These are phyloP conservation scores for Annulohypoxylon moriforme DNA, from an alignment of 495 filamentous ascomycete species.

Conservation along the genomic window DNA sequence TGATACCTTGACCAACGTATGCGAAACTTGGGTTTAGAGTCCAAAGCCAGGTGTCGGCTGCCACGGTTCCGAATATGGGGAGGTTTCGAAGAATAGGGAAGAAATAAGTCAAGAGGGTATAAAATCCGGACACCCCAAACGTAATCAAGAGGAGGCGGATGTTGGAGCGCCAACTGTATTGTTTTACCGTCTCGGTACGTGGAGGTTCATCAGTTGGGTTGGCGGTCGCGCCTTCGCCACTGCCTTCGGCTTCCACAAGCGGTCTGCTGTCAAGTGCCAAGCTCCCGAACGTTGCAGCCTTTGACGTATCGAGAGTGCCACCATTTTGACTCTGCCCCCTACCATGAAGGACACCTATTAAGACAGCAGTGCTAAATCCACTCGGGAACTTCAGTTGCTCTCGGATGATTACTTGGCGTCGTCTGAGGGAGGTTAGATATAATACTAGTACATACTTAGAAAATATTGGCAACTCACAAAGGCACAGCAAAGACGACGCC, in stretches of 20 bases:
- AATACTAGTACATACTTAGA: background rate
- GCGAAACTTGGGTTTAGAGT: slow-evolving; percentile 94
- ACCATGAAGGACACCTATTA: slow-evolving; percentile 90
- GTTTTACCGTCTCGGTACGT: slow-evolving; percentile 31
- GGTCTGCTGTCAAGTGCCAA: slow-evolving; percentile 45
- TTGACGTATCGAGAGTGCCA: slow-evolving; percentile 41
- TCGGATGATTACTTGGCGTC: slow-evolving; percentile 89
- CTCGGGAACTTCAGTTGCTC: slow-evolving; percentile 95
- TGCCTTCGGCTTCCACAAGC: slow-evolving; percentile 29
- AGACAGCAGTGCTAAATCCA: slow-evolving; percentile 92
- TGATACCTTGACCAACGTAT: slow-evolving; percentile 87
- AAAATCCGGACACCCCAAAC: slow-evolving; percentile 65
- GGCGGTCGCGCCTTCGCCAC: slow-evolving; percentile 28
- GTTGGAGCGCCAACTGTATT: slow-evolving; percentile 63
- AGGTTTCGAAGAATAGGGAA: slow-evolving; percentile 85
- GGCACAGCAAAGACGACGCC: slow-evolving; percentile 97
- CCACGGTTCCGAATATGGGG: slow-evolving; percentile 80
- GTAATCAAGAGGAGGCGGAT: slow-evolving; percentile 64
- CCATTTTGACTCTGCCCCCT: slow-evolving; percentile 47
- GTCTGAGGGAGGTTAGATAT: slow-evolving; percentile 51
- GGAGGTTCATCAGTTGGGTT: slow-evolving; percentile 5
- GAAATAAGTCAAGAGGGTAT: slow-evolving; percentile 91
- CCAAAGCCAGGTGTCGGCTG: slow-evolving; percentile 91
- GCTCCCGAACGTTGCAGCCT: slow-evolving; percentile 49
- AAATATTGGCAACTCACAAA: slow-evolving; percentile 46